Evolutionary conservation across 2,329 filamentous ascomycete genomes (phyloP).

Genomic region (Ascochyta viciae-villosae): DNA sequence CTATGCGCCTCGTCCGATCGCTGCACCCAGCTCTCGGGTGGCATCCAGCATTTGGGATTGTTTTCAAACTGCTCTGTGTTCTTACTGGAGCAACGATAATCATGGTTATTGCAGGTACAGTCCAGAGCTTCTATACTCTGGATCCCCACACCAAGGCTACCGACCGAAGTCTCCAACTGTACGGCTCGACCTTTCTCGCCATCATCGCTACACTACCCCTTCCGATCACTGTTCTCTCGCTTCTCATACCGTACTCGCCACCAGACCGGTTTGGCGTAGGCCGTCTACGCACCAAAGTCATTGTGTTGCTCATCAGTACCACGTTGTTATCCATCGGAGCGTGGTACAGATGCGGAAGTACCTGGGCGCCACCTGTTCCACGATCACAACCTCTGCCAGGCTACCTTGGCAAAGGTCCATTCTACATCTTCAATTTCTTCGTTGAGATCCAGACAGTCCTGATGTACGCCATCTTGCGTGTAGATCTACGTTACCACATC

Average conservation of each 20-base stretch:
- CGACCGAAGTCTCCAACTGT: constrained; percentile 70
- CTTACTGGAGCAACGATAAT: constrained; percentile 66
- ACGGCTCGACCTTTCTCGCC: constrained; percentile 67
- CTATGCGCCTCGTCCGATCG: constrained; percentile 76
- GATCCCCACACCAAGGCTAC: constrained; percentile 56
- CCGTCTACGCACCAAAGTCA: constrained; percentile 70
- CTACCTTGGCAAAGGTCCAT: constrained; percentile 74
- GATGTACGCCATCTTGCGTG: constrained; percentile 70
- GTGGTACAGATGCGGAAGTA: constrained; percentile 69
- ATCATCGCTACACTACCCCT: constrained; percentile 72
- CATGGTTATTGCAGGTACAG: constrained; percentile 69
- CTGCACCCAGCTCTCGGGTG: constrained; percentile 76
- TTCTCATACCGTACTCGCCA: constrained; percentile 55
- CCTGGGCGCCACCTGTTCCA: constrained; percentile 57
- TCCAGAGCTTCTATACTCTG: constrained; percentile 73
- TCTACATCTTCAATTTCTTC: constrained; percentile 80
- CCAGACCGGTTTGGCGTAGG: constrained; percentile 71
- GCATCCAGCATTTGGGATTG: constrained; percentile 59
- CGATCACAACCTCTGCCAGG: constrained; percentile 66
- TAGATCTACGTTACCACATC: constrained; percentile 78
- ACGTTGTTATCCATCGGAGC: constrained; percentile 72
- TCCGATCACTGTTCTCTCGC: constrained; percentile 58
- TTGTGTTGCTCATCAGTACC: constrained; percentile 66
- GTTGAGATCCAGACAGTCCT: constrained; percentile 75
- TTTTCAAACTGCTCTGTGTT: constrained; percentile 66